Evolutionary conservation across 1,139 yeast genomes (phyloP).

Genomic region (Hyphopichia burtonii): DNA sequence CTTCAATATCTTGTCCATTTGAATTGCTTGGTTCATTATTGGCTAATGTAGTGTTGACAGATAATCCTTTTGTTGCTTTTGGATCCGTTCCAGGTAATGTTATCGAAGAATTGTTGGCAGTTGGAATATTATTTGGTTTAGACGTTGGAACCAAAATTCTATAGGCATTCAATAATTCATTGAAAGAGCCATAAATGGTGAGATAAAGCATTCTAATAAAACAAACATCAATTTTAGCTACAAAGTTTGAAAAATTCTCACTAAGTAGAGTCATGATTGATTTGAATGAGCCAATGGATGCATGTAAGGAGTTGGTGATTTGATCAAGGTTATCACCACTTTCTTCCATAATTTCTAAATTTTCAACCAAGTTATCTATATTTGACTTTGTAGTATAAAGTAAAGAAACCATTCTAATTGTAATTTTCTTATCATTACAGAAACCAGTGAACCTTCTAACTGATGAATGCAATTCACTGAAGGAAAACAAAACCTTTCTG

Average conservation of each 20-base stretch:
- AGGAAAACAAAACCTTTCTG: slow-evolving; percentile 55
- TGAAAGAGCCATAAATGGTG: slow-evolving; percentile 68
- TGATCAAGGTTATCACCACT: slow-evolving; percentile 30
- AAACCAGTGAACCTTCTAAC: slow-evolving; percentile 66
- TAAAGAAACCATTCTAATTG: slow-evolving; percentile 56
- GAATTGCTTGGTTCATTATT: neutral
- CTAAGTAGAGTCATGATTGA: slow-evolving; percentile 49
- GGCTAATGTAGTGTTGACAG: slow-evolving; percentile 18
- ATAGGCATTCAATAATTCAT: slow-evolving; percentile 77
- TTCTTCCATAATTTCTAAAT: slow-evolving; percentile 56
- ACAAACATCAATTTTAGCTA: slow-evolving; percentile 61
- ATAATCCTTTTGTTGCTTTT: slow-evolving; percentile 25
- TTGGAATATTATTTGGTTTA: slow-evolving; percentile 8
- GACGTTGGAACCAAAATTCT: slow-evolving; percentile 44
- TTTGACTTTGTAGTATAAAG: slow-evolving; percentile 57
- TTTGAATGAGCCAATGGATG: slow-evolving; percentile 48
- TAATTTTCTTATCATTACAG: slow-evolving; percentile 61
- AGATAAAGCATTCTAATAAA: slow-evolving; percentile 72
- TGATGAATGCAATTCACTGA: slow-evolving; percentile 71
- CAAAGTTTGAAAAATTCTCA: slow-evolving; percentile 47
- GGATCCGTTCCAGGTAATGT: slow-evolving; percentile 20
- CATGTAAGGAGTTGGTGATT: slow-evolving; percentile 29
- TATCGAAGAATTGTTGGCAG: neutral
- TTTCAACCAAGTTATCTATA: slow-evolving; percentile 59
- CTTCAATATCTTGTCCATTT: slow-evolving; percentile 30